Conservation (phyloP, 2,329 filamentous ascomycete genomes). For the Paracorniculantispora psalliotae region DNA sequence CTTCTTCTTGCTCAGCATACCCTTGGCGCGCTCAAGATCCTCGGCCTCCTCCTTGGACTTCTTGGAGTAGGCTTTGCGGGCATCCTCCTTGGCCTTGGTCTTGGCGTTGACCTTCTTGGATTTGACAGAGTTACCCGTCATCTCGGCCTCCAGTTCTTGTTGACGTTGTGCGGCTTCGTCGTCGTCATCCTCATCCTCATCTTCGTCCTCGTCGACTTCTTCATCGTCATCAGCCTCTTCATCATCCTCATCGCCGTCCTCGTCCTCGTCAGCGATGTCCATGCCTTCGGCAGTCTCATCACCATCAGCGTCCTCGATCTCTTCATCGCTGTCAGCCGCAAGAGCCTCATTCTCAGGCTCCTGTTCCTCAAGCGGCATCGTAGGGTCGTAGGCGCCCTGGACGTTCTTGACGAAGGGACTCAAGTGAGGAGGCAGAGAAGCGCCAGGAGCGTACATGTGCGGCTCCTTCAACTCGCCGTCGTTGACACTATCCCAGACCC, state of each 20-base stretch:
- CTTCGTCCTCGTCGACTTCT: slow-evolving; percentile 31
- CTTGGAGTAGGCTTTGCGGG: slow-evolving; percentile 63
- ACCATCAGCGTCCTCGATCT: slow-evolving; percentile 42
- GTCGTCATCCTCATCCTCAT: slow-evolving; percentile 40
- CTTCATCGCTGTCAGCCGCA: slow-evolving; percentile 53
- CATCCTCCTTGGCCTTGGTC: slow-evolving; percentile 63
- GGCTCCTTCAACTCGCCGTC: slow-evolving; percentile 82
- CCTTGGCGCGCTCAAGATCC: slow-evolving; percentile 87
- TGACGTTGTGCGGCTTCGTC: slow-evolving; percentile 73
- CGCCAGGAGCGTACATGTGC: slow-evolving; percentile 84
- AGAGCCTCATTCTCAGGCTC: slow-evolving; percentile 82
- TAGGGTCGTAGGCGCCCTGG: slow-evolving; percentile 88
- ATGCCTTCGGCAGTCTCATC: slow-evolving; percentile 31
- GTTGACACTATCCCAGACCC: slow-evolving; percentile 97
- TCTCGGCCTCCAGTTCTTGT: slow-evolving; percentile 87
- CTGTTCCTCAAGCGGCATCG: slow-evolving; percentile 77
- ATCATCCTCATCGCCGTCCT: slow-evolving; percentile 43
- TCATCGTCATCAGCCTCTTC: slow-evolving; percentile 40
- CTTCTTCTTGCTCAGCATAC: slow-evolving; percentile 98
- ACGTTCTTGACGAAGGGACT: slow-evolving; percentile 91
- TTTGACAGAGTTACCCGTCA: slow-evolving; percentile 61
- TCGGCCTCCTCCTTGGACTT: slow-evolving; percentile 74
- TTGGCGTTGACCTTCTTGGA: slow-evolving; percentile 43
- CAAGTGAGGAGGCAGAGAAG: slow-evolving; percentile 85
- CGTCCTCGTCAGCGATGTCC: slow-evolving; percentile 41